phyloP scores from a whole-genome alignment of 441 rosid genomes.

The Macaranga tanarius region DNA sequence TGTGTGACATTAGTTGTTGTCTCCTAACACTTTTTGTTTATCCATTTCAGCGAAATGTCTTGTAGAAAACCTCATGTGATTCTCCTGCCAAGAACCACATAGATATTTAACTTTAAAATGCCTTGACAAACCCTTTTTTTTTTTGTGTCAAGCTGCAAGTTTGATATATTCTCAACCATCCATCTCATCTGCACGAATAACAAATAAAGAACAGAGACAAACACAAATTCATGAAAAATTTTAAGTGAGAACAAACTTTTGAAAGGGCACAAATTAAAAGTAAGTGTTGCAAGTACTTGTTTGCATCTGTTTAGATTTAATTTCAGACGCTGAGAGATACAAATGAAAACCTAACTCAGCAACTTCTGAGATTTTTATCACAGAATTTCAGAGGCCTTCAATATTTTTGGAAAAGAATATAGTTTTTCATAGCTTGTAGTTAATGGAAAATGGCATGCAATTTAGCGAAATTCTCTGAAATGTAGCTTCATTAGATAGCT shows the following conservation, averaged over 20 bases:
- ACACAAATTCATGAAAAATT: not conserved
- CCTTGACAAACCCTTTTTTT: conserved; percentile 75
- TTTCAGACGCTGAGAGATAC: too few relatives aligned
- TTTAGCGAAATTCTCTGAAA: too few relatives aligned
- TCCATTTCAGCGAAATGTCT: not conserved
- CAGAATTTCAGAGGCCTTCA: too few relatives aligned
- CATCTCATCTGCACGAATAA: conserved; percentile 67
- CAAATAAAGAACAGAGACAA: not conserved
- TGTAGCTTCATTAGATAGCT: too few relatives aligned
- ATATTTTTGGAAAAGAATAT: too few relatives aligned
- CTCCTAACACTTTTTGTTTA: not conserved
- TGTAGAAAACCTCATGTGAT: not conserved
- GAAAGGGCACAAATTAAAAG: conserved; percentile 18
- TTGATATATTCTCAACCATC: conserved; percentile 93
- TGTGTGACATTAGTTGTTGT: not conserved
- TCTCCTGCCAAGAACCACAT: conserved; percentile 9
- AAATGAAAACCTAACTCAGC: too few relatives aligned
- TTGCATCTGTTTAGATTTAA: too few relatives aligned
- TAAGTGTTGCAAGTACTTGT: conserved; percentile 50
- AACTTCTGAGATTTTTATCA: too few relatives aligned
- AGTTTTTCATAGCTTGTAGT: too few relatives aligned
- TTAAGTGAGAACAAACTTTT: conserved; percentile 1
- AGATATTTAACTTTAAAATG: conserved; percentile 21
- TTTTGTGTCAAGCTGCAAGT: conserved; percentile 96
- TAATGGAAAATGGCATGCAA: too few relatives aligned